Percentiles rank a stretch among this genome's conserved stretches.
Conservation (phyloP, 1,284 basidiomycete species). For the Cutaneotrichosporon arboriforme region DNA sequence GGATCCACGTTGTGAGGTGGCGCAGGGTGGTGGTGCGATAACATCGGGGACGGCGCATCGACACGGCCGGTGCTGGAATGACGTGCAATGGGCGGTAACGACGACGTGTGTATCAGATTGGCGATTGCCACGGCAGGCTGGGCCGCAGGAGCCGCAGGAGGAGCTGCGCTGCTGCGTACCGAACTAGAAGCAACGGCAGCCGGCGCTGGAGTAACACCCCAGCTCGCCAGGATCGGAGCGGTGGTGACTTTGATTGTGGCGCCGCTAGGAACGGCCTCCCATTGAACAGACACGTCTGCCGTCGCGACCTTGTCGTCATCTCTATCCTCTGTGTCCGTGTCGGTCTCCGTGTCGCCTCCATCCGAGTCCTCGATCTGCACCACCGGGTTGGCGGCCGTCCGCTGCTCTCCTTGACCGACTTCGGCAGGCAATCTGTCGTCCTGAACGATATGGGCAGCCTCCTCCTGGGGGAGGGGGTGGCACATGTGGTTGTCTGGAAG, state of each 20-base stretch:
- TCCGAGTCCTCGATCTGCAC: background rate
- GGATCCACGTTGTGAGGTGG: no score
- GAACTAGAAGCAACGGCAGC: no score
- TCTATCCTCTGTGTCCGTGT: conserved; percentile 2
- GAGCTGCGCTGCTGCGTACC: background rate
- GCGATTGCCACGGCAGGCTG: conserved; percentile 4
- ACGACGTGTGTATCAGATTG: conserved; percentile 2
- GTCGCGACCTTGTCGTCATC: background rate
- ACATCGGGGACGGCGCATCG: no score
- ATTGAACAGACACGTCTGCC: background rate
- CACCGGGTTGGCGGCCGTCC: background rate
- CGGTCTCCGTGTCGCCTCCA: conserved; percentile 8
- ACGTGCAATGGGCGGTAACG: no score
- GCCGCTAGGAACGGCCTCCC: background rate
- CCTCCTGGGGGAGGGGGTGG: conserved; percentile 11
- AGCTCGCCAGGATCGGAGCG: background rate
- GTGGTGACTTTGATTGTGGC: background rate
- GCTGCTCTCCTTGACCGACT: no score
- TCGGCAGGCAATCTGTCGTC: conserved; percentile 14
- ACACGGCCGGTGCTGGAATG: no score
- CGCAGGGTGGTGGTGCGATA: no score
- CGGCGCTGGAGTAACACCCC: background rate
- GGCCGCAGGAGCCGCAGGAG: background rate
- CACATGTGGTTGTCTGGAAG: conserved; percentile 24
- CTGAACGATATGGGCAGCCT: conserved; percentile 16